Evolutionary conservation across 352 stramenopile species (phyloP).

Genomic region (Phytophthora hybrid): DNA sequence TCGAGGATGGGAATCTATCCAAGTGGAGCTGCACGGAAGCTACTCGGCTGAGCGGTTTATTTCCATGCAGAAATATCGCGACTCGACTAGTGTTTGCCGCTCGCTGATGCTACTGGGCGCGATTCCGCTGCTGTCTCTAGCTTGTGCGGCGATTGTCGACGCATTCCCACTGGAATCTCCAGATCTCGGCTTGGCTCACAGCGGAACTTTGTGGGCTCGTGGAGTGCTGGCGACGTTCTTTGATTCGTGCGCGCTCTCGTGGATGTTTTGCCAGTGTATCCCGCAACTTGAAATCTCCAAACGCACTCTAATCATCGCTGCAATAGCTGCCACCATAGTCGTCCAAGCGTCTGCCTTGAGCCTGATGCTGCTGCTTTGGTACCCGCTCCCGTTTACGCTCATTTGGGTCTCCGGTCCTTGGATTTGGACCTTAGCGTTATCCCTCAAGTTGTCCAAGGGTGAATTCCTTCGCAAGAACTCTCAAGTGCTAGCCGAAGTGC

Average conservation of each 20-base stretch:
- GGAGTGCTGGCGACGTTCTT: slow-evolving; percentile 1
- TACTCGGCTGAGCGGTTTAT: slow-evolving; percentile 26
- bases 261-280: slow-evolving; percentile 22
- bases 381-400: slow-evolving; percentile 28
- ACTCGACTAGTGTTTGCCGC: slow-evolving; percentile 19
- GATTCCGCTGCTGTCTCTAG: slow-evolving; percentile 14
- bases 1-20: slow-evolving; percentile 26
- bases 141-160: slow-evolving; percentile 23
- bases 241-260: slow-evolving; percentile 17
- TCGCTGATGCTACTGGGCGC: slow-evolving; percentile 3
- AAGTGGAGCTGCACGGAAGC: slow-evolving; percentile 31
- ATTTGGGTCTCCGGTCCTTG: slow-evolving; percentile 24
- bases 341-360: slow-evolving; percentile 3
- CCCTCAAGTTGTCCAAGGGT: slow-evolving; percentile 19
- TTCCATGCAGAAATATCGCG: slow-evolving; percentile 18
- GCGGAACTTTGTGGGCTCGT: slow-evolving; percentile 21
- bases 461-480: slow-evolving; percentile 16
- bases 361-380: slow-evolving; percentile 19
- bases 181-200: slow-evolving; percentile 28
- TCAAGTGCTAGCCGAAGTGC: slow-evolving; percentile 17
- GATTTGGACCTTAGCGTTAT: slow-evolving; percentile 17
- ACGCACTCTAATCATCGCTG: slow-evolving; percentile 1
- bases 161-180: slow-evolving; percentile 20
- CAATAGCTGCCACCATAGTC: slow-evolving; percentile 4
- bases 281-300: slow-evolving; percentile 22